Evolutionary conservation across 2,329 filamentous ascomycete species (phyloP).

Genomic region (Fulvia fulva): DNA sequence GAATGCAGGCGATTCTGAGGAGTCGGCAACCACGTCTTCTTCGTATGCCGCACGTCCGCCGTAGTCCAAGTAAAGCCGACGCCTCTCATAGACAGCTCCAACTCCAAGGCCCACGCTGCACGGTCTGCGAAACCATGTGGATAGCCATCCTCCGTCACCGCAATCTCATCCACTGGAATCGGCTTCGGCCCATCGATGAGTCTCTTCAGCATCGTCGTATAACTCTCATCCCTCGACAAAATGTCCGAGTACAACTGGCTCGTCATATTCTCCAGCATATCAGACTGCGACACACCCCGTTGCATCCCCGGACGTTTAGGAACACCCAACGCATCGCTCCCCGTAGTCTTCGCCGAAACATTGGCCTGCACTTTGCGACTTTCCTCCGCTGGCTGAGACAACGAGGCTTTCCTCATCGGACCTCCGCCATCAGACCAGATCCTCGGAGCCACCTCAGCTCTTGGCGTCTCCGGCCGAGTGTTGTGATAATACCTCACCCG

Average conservation of each 20-base stretch:
- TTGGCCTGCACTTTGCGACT: not conserved
- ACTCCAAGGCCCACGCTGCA: constrained; percentile 43
- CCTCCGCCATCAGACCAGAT: constrained; percentile 20
- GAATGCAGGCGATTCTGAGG: constrained; percentile 39
- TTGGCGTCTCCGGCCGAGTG: constrained; percentile 30
- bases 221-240: constrained; percentile 19
- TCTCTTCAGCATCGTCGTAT: constrained; percentile 18
- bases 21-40: constrained; percentile 43
- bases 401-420: constrained; percentile 14
- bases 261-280: constrained; percentile 26
- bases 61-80: constrained; percentile 46
- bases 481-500: constrained; percentile 41
- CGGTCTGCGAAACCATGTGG: constrained; percentile 38
- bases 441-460: constrained; percentile 11
- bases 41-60: constrained; percentile 43
- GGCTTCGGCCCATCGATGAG: constrained; percentile 24
- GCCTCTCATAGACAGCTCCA: constrained; percentile 44
- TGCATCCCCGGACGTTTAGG: constrained; percentile 12
- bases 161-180: constrained; percentile 37
- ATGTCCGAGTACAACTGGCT: constrained; percentile 21
- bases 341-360: constrained; percentile 5
- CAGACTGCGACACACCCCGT: constrained; percentile 17
- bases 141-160: constrained; percentile 38
- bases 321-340: constrained; percentile 5
- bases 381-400: not conserved